phyloP scores from a whole-genome alignment of 139 green algal genomes.

The Tetraselmis chui region DNA sequence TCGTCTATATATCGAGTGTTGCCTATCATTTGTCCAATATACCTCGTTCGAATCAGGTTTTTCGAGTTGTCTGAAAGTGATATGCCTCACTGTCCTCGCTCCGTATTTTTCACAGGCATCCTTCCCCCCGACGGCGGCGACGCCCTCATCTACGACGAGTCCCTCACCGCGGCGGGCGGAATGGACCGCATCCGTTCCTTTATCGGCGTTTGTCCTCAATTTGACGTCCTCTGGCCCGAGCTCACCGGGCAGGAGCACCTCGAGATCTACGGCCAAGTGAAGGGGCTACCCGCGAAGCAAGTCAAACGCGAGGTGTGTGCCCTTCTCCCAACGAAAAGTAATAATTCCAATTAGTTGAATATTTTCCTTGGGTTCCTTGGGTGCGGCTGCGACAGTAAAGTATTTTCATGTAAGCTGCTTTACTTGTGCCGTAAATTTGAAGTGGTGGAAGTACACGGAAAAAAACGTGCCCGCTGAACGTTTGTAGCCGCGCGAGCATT shows the following conservation, averaged over 20 bases:
- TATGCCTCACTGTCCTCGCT: conserved; percentile 1
- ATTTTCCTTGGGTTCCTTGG: too few relatives aligned
- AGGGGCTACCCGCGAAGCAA: conserved; percentile 47
- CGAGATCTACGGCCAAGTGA: conserved; percentile 77
- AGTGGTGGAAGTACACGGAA: too few relatives aligned
- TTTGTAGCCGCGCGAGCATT: too few relatives aligned
- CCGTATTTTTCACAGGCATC: background rate
- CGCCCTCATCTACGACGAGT: conserved; percentile 68
- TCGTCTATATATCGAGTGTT: conserved; percentile 13
- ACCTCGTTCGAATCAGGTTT: conserved; percentile 62
- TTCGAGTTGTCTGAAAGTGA: conserved; percentile 9
- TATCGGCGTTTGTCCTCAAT: conserved; percentile 93
- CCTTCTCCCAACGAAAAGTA: too few relatives aligned
- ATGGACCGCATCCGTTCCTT: conserved; percentile 60
- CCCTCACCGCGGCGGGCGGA: conserved; percentile 48
- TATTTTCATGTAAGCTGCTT: too few relatives aligned
- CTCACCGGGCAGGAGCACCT: conserved; percentile 89
- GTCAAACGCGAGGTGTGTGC: background rate
- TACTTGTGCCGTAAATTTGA: too few relatives aligned
- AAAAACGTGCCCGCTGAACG: too few relatives aligned
- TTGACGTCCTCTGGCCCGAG: conserved; percentile 90
- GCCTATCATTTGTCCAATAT: conserved; percentile 39
- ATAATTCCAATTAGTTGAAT: too few relatives aligned
- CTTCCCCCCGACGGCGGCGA: conserved; percentile 39
- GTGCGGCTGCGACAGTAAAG: too few relatives aligned